phyloP scores from a whole-genome alignment of 1,284 basidiomycete genomes.

The Trichosporon asahii region DNA sequence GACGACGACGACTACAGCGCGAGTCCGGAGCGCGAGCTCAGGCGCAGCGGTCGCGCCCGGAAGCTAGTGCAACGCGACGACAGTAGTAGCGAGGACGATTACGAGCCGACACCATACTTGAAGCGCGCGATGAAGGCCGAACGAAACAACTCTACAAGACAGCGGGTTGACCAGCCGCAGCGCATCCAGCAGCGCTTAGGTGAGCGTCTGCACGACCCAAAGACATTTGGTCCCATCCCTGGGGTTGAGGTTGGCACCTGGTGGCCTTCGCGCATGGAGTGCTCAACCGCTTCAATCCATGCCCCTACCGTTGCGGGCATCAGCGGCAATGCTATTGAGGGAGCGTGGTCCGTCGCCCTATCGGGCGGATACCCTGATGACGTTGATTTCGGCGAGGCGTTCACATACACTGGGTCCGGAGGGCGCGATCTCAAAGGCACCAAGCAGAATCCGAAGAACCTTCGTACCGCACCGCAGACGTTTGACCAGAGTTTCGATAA shows the following conservation, averaged over 20 bases:
- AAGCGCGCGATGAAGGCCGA: not conserved
- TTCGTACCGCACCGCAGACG: conserved; percentile 53
- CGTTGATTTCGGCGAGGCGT: conserved; percentile 43
- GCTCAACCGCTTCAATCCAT: conserved; percentile 41
- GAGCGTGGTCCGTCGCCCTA: conserved; percentile 51
- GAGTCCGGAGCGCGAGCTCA: not conserved
- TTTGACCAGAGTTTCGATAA: conserved; percentile 50
- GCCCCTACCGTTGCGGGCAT: conserved; percentile 45
- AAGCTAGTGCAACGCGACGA: not conserved
- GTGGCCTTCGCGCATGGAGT: conserved; percentile 44
- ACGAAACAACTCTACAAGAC: not conserved
- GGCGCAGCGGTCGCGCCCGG: not conserved
- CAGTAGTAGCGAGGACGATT: conserved; percentile 17
- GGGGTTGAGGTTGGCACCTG: conserved; percentile 41
- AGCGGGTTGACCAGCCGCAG: conserved; percentile 10
- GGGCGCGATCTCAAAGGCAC: conserved; percentile 49
- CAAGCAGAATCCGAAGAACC: conserved; percentile 45
- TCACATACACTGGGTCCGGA: conserved; percentile 44
- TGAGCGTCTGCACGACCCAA: conserved; percentile 36
- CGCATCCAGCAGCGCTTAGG: conserved; percentile 35
- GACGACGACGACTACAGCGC: conserved; percentile 6
- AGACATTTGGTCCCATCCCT: conserved; percentile 40
- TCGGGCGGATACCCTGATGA: conserved; percentile 51
- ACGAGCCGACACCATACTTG: not conserved
- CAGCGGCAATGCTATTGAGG: conserved; percentile 36